phyloP scores from a whole-genome alignment of 2,329 filamentous ascomycete species.

The Aaosphaeria arxii region DNA sequence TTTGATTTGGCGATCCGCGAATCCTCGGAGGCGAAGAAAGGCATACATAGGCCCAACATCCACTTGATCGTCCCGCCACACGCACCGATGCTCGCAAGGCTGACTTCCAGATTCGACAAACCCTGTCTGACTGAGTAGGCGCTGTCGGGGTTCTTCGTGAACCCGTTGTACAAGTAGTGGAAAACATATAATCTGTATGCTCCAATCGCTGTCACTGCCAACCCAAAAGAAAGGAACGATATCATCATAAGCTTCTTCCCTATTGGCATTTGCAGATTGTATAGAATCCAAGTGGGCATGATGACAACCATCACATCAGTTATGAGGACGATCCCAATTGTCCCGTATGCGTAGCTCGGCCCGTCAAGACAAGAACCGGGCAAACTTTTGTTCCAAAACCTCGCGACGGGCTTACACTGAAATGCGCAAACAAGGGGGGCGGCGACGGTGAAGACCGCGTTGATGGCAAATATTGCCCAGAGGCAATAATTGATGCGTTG shows the following conservation, averaged over 20 bases:
- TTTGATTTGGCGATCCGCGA: background rate
- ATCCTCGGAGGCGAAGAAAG: conserved; percentile 5
- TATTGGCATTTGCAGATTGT: conserved; percentile 15
- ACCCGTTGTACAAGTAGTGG: conserved; percentile 7
- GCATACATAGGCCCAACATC: conserved; percentile 13
- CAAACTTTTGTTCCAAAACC: background rate
- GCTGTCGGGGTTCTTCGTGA: conserved; percentile 4
- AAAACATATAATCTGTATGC: conserved; percentile 10
- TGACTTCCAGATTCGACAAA: conserved; percentile 16
- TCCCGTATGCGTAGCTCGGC: conserved; percentile 10
- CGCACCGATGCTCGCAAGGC: conserved; percentile 13
- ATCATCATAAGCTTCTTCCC: conserved; percentile 13
- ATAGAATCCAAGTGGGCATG: conserved; percentile 19
- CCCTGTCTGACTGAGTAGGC: conserved; percentile 9
- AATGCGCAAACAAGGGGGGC: conserved; percentile 8
- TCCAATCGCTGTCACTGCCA: conserved; percentile 14
- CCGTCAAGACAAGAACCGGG: conserved; percentile 7
- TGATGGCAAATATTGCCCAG: conserved; percentile 11
- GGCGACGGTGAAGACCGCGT: conserved; percentile 12
- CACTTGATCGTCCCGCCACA: conserved; percentile 18
- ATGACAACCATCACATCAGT: conserved; percentile 15
- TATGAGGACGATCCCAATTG: conserved; percentile 10
- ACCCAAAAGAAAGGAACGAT: conserved; percentile 12
- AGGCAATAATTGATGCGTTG: conserved; percentile 11
- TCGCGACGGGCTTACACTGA: background rate